phyloP scores from a whole-genome alignment of 345 rosid genomes.

The Rhodamnia argentea region DNA sequence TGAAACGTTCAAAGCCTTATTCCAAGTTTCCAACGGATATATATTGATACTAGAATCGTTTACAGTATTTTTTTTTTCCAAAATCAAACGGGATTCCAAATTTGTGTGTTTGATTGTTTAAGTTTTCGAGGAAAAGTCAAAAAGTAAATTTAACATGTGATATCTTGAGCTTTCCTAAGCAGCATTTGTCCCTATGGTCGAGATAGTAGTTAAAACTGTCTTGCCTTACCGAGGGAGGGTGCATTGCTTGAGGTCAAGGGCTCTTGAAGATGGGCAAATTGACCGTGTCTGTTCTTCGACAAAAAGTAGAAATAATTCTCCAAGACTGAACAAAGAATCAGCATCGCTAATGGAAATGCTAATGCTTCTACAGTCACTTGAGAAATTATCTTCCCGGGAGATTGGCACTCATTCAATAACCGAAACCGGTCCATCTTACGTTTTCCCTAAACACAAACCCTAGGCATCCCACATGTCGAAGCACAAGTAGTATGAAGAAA shows the following conservation, averaged over 20 bases:
- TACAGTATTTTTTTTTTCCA: neutral
- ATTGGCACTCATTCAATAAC: neutral
- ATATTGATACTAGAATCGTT: neutral
- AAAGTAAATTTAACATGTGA: neutral
- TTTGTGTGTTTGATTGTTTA: neutral
- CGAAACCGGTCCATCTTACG: neutral
- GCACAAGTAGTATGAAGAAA: neutral
- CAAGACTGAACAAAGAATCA: neutral
- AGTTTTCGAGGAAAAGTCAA: neutral
- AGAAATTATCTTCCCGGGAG: neutral
- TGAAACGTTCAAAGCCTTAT: neutral
- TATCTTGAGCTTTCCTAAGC: neutral
- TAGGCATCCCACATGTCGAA: neutral
- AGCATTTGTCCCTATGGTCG: neutral
- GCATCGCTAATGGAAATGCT: neutral
- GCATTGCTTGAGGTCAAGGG: neutral
- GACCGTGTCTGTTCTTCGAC: neutral
- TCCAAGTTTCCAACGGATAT: neutral
- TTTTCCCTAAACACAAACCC: neutral
- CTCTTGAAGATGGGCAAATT: neutral
- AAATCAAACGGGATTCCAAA: neutral
- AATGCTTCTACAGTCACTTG: neutral
- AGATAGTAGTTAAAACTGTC: neutral
- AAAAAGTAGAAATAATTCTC: no score
- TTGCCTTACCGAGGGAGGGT: neutral